Conservation (phyloP, 2,329 filamentous ascomycete genomes). For the Penicillium sumatraense region DNA sequence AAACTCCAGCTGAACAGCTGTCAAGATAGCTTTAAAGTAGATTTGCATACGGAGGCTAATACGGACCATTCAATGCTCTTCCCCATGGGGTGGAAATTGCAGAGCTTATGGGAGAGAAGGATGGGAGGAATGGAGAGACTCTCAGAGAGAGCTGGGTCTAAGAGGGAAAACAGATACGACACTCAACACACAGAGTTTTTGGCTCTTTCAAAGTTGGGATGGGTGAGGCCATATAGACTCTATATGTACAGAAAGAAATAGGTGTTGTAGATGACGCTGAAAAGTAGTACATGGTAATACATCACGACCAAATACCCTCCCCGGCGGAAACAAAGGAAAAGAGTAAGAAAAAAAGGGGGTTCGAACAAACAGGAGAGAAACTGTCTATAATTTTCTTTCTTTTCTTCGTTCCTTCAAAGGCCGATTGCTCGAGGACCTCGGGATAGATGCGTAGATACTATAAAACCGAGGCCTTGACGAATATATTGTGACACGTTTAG, state of each 20-base stretch:
- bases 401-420: constrained; percentile 10
- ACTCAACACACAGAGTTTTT: constrained; percentile 37
- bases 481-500: constrained; percentile 33
- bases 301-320: constrained; percentile 37
- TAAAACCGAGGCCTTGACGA: neutral
- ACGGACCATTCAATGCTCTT: neutral
- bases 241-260: constrained; percentile 36
- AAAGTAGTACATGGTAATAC: constrained; percentile 38
- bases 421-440: constrained; percentile 6
- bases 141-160: constrained; percentile 1
- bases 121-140: no score
- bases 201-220: constrained; percentile 33
- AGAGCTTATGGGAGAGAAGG: neutral
- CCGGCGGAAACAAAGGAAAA: constrained; percentile 26
- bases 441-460: neutral
- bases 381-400: constrained; percentile 12
- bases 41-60: neutral
- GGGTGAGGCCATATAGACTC: constrained; percentile 34
- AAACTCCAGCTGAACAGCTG: constrained; percentile 1
- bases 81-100: neutral
- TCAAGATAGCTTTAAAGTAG: neutral
- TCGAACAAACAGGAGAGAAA: constrained; percentile 4
- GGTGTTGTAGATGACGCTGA: constrained; percentile 36
- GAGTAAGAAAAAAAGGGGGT: constrained; percentile 7
- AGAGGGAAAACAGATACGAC: constrained; percentile 23